Evolutionary conservation across 805 yeast genomes (phyloP).

Genomic region (Ogataea paraovalis): DNA sequence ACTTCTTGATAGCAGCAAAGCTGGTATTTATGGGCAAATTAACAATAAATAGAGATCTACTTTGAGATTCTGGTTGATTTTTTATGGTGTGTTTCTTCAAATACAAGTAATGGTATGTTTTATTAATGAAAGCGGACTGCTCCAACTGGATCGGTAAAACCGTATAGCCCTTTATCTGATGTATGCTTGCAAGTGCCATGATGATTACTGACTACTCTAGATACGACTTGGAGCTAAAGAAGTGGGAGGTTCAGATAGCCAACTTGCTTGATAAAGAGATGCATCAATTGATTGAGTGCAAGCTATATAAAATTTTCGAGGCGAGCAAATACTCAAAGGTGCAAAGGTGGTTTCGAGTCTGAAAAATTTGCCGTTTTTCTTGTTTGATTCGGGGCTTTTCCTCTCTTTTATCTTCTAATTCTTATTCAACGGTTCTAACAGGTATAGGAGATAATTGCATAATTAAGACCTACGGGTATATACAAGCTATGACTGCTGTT

Average conservation of each 20-base stretch:
- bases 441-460: no score
- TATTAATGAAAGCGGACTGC: conserved; percentile 20
- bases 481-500: background rate
- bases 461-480: no score
- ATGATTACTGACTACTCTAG: background rate
- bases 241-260: no score
- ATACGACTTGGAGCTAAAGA: no score
- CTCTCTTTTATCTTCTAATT: background rate
- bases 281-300: no score
- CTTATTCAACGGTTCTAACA: no score
- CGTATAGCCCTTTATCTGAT: conserved; percentile 56
- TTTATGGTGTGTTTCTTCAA: conserved; percentile 58
- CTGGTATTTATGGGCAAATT: conserved; percentile 69
- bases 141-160: conserved; percentile 47
- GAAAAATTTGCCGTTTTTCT: background rate
- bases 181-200: conserved; percentile 9
- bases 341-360: background rate
- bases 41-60: conserved; percentile 65
- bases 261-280: no score
- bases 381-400: background rate
- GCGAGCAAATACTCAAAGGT: background rate
- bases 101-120: conserved; percentile 53
- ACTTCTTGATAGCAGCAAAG: conserved; percentile 47
- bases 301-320: background rate
- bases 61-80: conserved; percentile 38